Percentiles rank a stretch among this genome's conserved stretches.
Conservation (phyloP, 2,329 filamentous ascomycete species). For the Dactylellina drechsleri region DNA sequence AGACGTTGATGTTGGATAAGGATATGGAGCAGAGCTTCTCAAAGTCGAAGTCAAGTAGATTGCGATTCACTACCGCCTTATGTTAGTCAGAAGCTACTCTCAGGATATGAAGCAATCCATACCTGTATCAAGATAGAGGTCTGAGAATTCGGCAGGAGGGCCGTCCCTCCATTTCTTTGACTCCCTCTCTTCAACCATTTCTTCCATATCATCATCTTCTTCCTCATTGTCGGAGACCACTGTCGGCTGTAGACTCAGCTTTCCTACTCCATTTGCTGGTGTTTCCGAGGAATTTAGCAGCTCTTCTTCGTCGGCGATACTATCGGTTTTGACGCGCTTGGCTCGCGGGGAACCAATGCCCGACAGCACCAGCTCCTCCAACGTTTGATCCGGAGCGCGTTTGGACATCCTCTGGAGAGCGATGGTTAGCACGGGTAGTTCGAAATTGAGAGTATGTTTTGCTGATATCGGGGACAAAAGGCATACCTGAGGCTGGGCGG, state of each 20-base stretch:
- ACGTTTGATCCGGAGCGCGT: conserved; percentile 47
- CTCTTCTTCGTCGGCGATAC: conserved; percentile 58
- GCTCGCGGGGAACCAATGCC: conserved; percentile 48
- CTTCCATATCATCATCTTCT: conserved; percentile 56
- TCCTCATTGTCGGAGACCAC: conserved; percentile 56
- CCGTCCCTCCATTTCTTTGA: conserved; percentile 60
- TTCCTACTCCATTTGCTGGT: conserved; percentile 56
- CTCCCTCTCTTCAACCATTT: conserved; percentile 60
- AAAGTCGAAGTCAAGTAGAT: conserved; percentile 96
- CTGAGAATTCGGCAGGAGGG: conserved; percentile 80
- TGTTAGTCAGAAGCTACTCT: conserved; percentile 11
- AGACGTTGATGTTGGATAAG: conserved; percentile 97
- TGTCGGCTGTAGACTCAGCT: conserved; percentile 54
- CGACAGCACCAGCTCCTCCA: conserved; percentile 51
- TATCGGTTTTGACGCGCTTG: conserved; percentile 54
- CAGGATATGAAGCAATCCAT: conserved; percentile 20
- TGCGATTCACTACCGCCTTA: conserved; percentile 65
- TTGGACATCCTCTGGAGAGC: conserved; percentile 38
- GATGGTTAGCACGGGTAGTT: conserved; percentile 8
- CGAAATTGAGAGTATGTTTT: background rate
- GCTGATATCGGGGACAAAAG: background rate
- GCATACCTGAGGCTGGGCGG: conserved; percentile 26
- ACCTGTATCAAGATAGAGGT: conserved; percentile 97
- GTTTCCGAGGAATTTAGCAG: conserved; percentile 59
- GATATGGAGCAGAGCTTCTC: conserved; percentile 97